Conservation (phyloP, 1,139 yeast genomes). For the Yamadazyma friedrichii region DNA sequence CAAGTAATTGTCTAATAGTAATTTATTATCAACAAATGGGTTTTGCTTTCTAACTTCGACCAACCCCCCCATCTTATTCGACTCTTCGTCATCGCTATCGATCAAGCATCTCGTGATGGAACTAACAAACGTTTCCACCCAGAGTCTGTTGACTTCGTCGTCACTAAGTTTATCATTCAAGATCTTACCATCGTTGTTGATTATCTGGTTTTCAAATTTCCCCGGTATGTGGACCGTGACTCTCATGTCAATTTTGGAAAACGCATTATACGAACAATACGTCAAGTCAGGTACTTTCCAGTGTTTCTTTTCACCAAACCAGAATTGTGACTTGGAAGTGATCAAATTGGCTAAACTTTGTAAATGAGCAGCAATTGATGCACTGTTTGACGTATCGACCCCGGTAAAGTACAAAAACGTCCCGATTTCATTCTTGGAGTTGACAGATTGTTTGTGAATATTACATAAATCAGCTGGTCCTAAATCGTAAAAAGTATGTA, state of each 20-base stretch:
- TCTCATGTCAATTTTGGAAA: slow-evolving; percentile 66
- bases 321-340: slow-evolving; percentile 50
- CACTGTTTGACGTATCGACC: slow-evolving; percentile 55
- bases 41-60: slow-evolving; percentile 48
- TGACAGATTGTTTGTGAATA: slow-evolving; percentile 47
- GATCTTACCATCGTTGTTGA: slow-evolving; percentile 43
- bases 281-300: slow-evolving; percentile 75
- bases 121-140: slow-evolving; percentile 74
- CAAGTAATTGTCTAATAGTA: slow-evolving; percentile 55
- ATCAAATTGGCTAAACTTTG: slow-evolving; percentile 76
- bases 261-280: slow-evolving; percentile 50
- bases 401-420: slow-evolving; percentile 59
- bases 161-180: slow-evolving; percentile 36
- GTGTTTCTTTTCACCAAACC: slow-evolving; percentile 65
- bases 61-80: slow-evolving; percentile 48
- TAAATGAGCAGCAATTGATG: slow-evolving; percentile 68
- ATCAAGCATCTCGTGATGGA: slow-evolving; percentile 66
- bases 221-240: slow-evolving; percentile 73
- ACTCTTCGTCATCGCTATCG: slow-evolving; percentile 65
- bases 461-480: slow-evolving; percentile 95
- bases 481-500: slow-evolving; percentile 48
- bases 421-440: slow-evolving; percentile 46
- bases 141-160: slow-evolving; percentile 36
- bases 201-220: slow-evolving; percentile 47
- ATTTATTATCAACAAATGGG: slow-evolving; percentile 53